These are phyloP conservation scores for Floccularia luteovirens DNA, from an alignment of 768 basidiomycete genomes.

Conservation along the genomic window DNA sequence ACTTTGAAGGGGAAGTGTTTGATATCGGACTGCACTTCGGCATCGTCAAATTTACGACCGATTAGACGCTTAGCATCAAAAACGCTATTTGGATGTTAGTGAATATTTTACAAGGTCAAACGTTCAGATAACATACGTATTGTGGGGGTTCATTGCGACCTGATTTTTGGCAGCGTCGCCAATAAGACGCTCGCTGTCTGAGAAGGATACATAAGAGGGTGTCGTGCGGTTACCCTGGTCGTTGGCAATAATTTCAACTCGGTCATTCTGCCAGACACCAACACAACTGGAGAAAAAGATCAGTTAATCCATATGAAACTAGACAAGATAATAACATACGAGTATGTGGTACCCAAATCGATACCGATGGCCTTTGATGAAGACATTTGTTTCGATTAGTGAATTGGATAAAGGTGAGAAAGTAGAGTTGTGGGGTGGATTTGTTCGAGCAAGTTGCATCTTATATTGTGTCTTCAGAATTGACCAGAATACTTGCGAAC, in stretches of 20 bases:
- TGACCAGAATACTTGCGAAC: conserved; percentile 34
- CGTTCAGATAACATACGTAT: conserved; percentile 49
- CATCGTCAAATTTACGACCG: conserved; percentile 83
- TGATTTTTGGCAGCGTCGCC: conserved; percentile 99
- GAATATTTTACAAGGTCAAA: conserved; percentile 1
- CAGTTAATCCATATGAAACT: conserved; percentile 5
- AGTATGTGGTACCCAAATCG: conserved; percentile 90
- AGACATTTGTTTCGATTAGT: conserved; percentile 28
- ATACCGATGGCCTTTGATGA: conserved; percentile 82
- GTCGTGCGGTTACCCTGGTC: conserved; percentile 95
- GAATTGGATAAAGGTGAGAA: neutral
- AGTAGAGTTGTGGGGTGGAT: neutral
- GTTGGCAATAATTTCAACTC: conserved; percentile 97
- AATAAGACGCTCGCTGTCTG: conserved; percentile 92
- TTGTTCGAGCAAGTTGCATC: conserved; percentile 14
- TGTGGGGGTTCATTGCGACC: conserved; percentile 96
- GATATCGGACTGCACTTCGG: conserved; percentile 76
- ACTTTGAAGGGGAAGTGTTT: conserved; percentile 96
- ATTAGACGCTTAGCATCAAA: conserved; percentile 99
- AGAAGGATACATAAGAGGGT: conserved; percentile 94
- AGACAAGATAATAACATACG: conserved; percentile 38
- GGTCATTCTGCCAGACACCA: conserved; percentile 99
- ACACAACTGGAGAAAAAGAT: conserved; percentile 63
- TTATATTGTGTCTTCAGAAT: conserved; percentile 30
- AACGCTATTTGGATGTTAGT: conserved; percentile 42